Evolutionary conservation across 108 stramenopile genomes (phyloP).

Genomic region (Ochromonas danica): DNA sequence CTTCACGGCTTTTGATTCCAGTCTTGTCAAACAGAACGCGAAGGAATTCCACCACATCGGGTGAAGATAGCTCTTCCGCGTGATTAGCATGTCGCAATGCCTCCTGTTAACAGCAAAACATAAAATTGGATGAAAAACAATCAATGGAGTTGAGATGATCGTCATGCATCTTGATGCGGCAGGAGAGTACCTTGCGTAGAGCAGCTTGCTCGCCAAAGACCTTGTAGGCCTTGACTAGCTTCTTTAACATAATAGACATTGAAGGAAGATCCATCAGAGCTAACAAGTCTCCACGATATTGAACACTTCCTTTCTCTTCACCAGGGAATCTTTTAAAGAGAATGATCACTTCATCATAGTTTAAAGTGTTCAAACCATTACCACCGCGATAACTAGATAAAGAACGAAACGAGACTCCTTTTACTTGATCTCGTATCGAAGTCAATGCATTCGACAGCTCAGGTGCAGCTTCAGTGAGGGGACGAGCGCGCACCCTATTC

Average conservation of each 20-base stretch:
- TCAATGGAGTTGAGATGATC: too few species aligned
- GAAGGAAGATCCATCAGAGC: constrained; percentile 50
- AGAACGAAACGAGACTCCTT: constrained; percentile 15
- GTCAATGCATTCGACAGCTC: constrained; percentile 43
- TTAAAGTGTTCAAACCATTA: constrained; percentile 22
- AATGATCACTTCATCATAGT: constrained; percentile 43
- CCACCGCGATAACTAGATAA: constrained; percentile 1
- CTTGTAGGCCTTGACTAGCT: constrained; percentile 10
- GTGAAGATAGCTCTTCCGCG: neutral
- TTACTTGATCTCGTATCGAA: neutral
- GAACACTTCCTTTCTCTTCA: constrained; percentile 34
- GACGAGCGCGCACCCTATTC: constrained; percentile 57
- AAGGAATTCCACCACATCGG: constrained; percentile 15
- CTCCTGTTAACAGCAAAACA: too few species aligned
- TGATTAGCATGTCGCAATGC: neutral
- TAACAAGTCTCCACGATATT: constrained; percentile 46
- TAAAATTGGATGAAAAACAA: too few species aligned
- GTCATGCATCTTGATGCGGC: too few species aligned
- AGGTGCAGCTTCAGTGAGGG: constrained; percentile 53
- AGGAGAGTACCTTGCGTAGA: neutral
- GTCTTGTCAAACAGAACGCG: neutral
- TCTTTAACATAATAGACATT: neutral
- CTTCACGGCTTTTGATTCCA: neutral
- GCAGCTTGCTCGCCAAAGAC: neutral
- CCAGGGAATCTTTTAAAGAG: constrained; percentile 43